These are phyloP conservation scores for Delitschia confertaspora DNA, from an alignment of 495 filamentous ascomycete species.

Conservation along the genomic window DNA sequence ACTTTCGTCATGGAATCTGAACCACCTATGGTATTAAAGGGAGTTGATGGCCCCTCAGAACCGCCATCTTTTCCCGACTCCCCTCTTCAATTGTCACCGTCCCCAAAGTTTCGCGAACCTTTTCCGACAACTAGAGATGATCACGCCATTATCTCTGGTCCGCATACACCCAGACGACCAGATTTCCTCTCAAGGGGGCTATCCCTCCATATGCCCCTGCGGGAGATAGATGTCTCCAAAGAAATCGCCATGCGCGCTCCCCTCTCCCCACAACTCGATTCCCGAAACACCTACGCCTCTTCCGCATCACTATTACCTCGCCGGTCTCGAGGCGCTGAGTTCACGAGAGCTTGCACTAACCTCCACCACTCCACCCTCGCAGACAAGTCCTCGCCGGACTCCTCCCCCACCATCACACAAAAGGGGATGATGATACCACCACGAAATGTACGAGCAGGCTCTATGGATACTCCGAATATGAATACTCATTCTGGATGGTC, in stretches of 20 bases:
- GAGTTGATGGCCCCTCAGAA: no score
- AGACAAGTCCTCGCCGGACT: conserved; percentile 83
- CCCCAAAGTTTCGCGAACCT: conserved; percentile 54
- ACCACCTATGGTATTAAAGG: no score
- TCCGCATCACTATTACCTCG: conserved; percentile 76
- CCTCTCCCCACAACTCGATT: conserved; percentile 77
- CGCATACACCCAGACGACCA: conserved; percentile 57
- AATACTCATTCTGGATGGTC: conserved; percentile 35
- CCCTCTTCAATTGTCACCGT: conserved; percentile 47
- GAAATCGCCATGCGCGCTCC: conserved; percentile 55
- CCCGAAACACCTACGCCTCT: conserved; percentile 73
- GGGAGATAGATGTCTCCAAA: conserved; percentile 42
- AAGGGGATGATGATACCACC: conserved; percentile 70
- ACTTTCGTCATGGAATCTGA: no score
- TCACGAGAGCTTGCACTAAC: conserved; percentile 87
- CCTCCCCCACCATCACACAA: conserved; percentile 76
- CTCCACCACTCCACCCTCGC: conserved; percentile 93
- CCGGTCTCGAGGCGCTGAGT: conserved; percentile 79
- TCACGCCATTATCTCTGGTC: conserved; percentile 43
- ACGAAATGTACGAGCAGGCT: conserved; percentile 41
- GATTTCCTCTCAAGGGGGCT: conserved; percentile 52
- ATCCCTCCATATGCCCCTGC: conserved; percentile 64
- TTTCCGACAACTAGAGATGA: conserved; percentile 71
- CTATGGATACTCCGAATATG: conserved; percentile 41
- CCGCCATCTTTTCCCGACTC: conserved; percentile 39